Percentiles rank a stretch among this genome's conserved stretches.
Evolutionary conservation across 1,284 basidiomycete species (phyloP).

Genomic region (Apiotrichum siamense): DNA sequence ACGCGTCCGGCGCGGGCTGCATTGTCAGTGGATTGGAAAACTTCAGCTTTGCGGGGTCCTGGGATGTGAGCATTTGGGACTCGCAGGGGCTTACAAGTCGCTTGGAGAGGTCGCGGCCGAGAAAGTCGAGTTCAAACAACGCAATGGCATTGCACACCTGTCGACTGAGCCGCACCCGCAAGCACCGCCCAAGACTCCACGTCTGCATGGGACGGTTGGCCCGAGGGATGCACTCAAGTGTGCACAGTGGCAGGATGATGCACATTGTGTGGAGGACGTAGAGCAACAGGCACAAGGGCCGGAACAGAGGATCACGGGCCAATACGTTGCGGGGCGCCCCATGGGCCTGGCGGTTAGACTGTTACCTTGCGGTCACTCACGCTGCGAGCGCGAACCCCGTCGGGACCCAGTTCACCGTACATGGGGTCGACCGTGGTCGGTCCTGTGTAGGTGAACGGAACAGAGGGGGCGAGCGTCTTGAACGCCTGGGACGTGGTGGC

Average conservation of each 20-base stretch:
- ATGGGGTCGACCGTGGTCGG: too few relatives aligned
- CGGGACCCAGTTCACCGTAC: too few relatives aligned
- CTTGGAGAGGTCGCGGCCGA: constrained; percentile 30
- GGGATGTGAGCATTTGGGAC: not conserved
- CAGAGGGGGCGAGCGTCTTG: too few relatives aligned
- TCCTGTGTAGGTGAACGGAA: too few relatives aligned
- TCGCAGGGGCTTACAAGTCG: constrained; percentile 22
- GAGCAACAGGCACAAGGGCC: constrained; percentile 30
- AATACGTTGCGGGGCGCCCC: constrained; percentile 25
- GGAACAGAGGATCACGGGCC: constrained; percentile 26
- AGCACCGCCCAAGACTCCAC: constrained; percentile 34
- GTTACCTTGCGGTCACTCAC: too few relatives aligned
- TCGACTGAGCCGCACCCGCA: constrained; percentile 34
- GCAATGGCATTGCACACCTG: constrained; percentile 34
- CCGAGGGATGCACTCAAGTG: constrained; percentile 26
- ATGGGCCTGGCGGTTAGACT: too few relatives aligned
- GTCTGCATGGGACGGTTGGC: constrained; percentile 25
- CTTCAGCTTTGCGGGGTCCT: constrained; percentile 27
- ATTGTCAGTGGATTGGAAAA: constrained; percentile 35
- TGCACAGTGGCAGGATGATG: constrained; percentile 34
- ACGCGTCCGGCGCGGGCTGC: constrained; percentile 24
- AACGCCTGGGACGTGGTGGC: too few relatives aligned
- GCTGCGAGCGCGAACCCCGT: too few relatives aligned
- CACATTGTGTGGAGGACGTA: constrained; percentile 29
- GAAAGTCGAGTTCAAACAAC: constrained; percentile 40